These are phyloP conservation scores for Salix viminalis DNA, from an alignment of 345 rosid species.

Conservation along the genomic window DNA sequence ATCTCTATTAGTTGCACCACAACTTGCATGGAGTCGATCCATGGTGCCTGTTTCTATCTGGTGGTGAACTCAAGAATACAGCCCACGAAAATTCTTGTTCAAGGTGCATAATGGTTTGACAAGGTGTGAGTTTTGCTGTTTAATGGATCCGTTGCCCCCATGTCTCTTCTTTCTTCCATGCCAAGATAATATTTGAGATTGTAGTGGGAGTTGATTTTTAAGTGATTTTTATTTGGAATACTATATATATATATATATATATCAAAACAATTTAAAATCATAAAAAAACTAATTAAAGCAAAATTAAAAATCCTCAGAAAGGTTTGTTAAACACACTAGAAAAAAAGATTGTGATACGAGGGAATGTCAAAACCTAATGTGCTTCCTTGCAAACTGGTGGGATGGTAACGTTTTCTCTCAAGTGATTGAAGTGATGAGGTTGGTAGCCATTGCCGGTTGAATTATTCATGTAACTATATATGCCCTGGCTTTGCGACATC, in stretches of 20 bases:
- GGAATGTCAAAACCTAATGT: background rate
- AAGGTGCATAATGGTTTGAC: background rate
- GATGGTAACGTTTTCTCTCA: background rate
- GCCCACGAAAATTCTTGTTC: background rate
- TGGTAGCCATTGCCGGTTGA: background rate
- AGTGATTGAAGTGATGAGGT: background rate
- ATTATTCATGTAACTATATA: background rate
- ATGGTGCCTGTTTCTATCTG: background rate
- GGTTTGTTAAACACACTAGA: no score
- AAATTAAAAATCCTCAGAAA: no score
- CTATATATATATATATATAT: no score
- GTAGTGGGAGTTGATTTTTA: background rate
- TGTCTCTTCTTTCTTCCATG: background rate
- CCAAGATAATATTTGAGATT: background rate
- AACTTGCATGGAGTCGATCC: background rate
- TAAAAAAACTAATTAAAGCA: no score
- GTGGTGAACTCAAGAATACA: background rate
- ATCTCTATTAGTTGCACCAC: background rate
- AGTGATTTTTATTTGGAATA: no score
- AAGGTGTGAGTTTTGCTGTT: background rate
- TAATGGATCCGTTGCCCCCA: background rate
- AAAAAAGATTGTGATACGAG: background rate
- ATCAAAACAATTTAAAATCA: no score
- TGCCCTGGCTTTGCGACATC: background rate
- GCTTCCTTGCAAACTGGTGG: background rate